Base-by-base conservation (phyloP, 1,284 basidiomycete species). In the Ceratobasidium sp. region DNA sequence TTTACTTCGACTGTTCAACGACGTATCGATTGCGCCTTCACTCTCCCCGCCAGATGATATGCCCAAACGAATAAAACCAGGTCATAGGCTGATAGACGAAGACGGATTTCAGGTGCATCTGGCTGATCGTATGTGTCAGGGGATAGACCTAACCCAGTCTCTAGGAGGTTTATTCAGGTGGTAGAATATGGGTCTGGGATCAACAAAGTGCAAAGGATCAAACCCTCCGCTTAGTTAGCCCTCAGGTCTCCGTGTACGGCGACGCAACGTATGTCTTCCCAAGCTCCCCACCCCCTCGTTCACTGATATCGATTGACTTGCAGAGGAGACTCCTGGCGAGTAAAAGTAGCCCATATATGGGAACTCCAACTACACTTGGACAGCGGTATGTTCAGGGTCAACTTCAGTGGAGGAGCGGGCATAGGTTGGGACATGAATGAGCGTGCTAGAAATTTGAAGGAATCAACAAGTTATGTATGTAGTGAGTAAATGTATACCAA, bases 241-340 rank as follows among this genome's bases (percentile, higher is more conserved):
- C 49, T 29, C 53, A 69, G 30, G 60, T 46, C 7, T 56, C 53
- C 42, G 56, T 57, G 33, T 72, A 71, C 50, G 70, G 72, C 1
- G 67, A 68, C 21, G 71, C 70, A 59, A 73, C 70, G 72, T 72
- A 57, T 69, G 70, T 70, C 9, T 30, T 36, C 11, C 33, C 8
- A n/a, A 14, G 14, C 39, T 27, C 27, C 57, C 16, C 2, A 19
- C 39, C 8, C 6, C 41, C n/a, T 21, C 21, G 41, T 11, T 8
- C n/a, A 4, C 16, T 30, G 4, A 19, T 23, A 82, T 71, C 87
- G 84, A 71, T 85, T 82, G 53, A 81, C 87, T 57, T 69, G 56
- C 76, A 91, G 89, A 23, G 89, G 83, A 23, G 89, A 91, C 73
- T 91, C 88, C 73, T 91, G 89, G 88, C 83, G 89, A 29, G 87